phyloP scores from a whole-genome alignment of 305 asterid species.

The Fraxinus dipetala region DNA sequence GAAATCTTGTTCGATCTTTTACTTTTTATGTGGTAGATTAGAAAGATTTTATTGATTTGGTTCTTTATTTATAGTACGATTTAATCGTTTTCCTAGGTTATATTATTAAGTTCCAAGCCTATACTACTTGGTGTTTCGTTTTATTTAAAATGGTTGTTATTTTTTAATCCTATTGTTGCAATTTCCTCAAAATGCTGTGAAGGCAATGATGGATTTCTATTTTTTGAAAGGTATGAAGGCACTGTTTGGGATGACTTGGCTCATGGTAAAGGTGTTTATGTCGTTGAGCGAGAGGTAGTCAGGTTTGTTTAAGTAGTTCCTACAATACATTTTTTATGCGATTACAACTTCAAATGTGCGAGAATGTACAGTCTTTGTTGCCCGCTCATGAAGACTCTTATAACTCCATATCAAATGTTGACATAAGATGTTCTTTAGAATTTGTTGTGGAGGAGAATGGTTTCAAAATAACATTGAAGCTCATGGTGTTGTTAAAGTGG shows the following conservation, averaged over 20 bases:
- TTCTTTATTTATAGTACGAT: background rate
- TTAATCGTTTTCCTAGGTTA: background rate
- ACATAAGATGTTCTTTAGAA: background rate
- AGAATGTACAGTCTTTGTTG: background rate
- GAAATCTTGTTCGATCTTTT: background rate
- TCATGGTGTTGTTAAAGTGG: slow-evolving; percentile 81
- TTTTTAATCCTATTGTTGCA: background rate
- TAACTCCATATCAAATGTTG: slow-evolving; percentile 9
- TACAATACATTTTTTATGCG: background rate
- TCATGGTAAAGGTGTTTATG: slow-evolving; percentile 91
- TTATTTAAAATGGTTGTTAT: background rate
- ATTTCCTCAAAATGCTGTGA: slow-evolving; percentile 30
- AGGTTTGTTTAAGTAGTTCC: slow-evolving; percentile 48
- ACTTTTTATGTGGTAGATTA: background rate
- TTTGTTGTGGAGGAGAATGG: slow-evolving; percentile 73
- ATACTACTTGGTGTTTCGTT: background rate
- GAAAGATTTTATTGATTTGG: background rate
- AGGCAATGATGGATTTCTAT: slow-evolving; percentile 39
- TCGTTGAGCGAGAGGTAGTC: slow-evolving; percentile 79
- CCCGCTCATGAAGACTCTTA: background rate
- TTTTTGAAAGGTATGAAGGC: slow-evolving; percentile 74
- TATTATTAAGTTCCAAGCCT: background rate
- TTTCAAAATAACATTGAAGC: slow-evolving; percentile 89
- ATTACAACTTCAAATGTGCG: background rate
- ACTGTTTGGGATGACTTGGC: slow-evolving; percentile 99